phyloP scores from a whole-genome alignment of 169 alveolate genomes.

The Plasmodium berghei region DNA sequence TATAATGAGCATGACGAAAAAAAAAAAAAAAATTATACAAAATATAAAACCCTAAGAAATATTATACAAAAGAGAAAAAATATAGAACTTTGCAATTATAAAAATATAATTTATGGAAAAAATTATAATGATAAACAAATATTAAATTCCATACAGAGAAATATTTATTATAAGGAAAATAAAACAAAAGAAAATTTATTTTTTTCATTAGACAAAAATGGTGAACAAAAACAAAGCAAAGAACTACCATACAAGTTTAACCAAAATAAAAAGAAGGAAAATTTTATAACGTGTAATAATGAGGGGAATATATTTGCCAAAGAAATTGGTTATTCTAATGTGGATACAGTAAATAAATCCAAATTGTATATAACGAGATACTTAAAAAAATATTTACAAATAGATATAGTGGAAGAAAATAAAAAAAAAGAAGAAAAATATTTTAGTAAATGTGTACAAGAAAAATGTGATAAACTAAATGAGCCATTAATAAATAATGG shows the following conservation, averaged over 20 bases:
- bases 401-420: background rate
- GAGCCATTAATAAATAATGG: too few relatives aligned
- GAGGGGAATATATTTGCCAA: background rate
- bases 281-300: too few relatives aligned
- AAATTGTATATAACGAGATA: background rate
- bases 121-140: background rate
- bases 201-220: background rate
- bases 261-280: background rate
- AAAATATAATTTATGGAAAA: background rate
- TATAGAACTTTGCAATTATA: background rate
- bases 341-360: too few relatives aligned
- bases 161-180: background rate
- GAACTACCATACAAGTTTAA: background rate
- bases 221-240: background rate
- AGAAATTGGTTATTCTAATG: background rate
- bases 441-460: too few relatives aligned
- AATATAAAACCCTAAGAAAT: conserved; percentile 34
- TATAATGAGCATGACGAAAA: background rate
- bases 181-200: background rate
- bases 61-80: conserved; percentile 38
- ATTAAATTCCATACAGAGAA: background rate
- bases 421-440: background rate
- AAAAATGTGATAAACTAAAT: too few relatives aligned
- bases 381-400: background rate
- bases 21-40: conserved; percentile 16